Evolutionary conservation across 2,329 filamentous ascomycete species (phyloP).

Genomic region (Cordyceps fumosorosea): DNA sequence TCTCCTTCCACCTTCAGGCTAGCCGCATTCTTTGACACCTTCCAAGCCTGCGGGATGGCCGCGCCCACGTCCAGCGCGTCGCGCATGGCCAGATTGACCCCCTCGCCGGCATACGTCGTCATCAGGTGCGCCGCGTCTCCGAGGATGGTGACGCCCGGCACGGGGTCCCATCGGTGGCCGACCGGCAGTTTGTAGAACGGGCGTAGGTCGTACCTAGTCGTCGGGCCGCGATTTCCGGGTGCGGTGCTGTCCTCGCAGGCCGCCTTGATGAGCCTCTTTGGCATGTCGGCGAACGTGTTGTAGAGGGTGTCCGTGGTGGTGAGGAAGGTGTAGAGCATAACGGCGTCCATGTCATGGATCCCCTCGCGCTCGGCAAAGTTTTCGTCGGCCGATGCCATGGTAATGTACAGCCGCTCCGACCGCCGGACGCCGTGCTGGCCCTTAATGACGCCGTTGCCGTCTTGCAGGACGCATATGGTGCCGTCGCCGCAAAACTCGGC

Average conservation of each 20-base stretch:
- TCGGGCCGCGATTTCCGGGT: slow-evolving; percentile 12
- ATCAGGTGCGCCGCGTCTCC: slow-evolving; percentile 51
- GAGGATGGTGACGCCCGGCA: slow-evolving; percentile 39
- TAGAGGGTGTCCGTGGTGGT: background rate
- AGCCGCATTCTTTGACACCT: too few species aligned
- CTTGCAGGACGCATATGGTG: slow-evolving; percentile 20
- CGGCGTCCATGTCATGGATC: background rate
- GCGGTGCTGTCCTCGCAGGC: slow-evolving; percentile 22
- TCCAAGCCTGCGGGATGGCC: slow-evolving; percentile 19
- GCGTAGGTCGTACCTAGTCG: slow-evolving; percentile 17
- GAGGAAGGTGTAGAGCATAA: background rate
- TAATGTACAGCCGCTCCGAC: slow-evolving; percentile 25
- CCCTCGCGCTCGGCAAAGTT: slow-evolving; percentile 13
- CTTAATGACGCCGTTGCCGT: slow-evolving; percentile 28
- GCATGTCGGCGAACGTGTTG: background rate
- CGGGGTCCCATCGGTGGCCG: slow-evolving; percentile 33
- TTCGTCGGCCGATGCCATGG: slow-evolving; percentile 21
- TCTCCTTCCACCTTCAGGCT: too few species aligned
- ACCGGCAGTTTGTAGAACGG: slow-evolving; percentile 36
- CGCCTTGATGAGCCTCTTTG: slow-evolving; percentile 23
- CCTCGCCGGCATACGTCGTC: slow-evolving; percentile 45
- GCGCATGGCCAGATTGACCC: slow-evolving; percentile 46
- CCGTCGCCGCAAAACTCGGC: slow-evolving; percentile 33
- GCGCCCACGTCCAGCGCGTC: slow-evolving; percentile 40
- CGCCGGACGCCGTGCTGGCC: slow-evolving; percentile 24